Conservation (phyloP, 108 stramenopile species). For the Ochromonas danica region DNA sequence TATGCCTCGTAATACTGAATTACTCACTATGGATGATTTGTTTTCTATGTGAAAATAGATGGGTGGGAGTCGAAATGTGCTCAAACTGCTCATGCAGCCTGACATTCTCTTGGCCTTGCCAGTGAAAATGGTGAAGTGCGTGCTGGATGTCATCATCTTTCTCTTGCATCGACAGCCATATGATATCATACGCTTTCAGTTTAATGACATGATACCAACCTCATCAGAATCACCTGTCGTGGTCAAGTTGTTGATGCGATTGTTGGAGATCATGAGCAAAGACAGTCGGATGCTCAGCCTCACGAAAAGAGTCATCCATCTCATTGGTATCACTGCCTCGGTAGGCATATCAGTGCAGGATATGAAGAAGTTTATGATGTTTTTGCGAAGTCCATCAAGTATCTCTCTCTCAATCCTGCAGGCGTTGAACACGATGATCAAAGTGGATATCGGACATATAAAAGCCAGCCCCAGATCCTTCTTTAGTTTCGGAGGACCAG, state of each 20-base stretch:
- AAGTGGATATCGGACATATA: background rate
- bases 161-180: constrained; percentile 3
- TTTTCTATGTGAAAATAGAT: background rate
- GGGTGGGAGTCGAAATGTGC: background rate
- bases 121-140: background rate
- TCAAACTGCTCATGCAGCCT: background rate
- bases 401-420: constrained; percentile 18
- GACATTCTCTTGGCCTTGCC: background rate
- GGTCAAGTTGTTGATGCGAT: background rate
- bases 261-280: background rate
- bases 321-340: background rate
- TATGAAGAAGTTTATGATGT: constrained; percentile 2
- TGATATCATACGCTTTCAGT: constrained; percentile 22
- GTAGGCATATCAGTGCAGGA: constrained; percentile 3
- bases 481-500: constrained; percentile 10
- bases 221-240: background rate
- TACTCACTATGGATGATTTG: background rate
- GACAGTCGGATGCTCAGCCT: background rate
- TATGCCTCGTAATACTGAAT: background rate
- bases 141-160: constrained; percentile 12
- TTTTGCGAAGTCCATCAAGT: background rate
- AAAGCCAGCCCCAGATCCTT: constrained; percentile 20
- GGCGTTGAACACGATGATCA: background rate
- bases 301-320: constrained; percentile 7
- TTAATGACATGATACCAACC: background rate